phyloP scores from a whole-genome alignment of 768 basidiomycete species.

The Leccinum disarticulatum region DNA sequence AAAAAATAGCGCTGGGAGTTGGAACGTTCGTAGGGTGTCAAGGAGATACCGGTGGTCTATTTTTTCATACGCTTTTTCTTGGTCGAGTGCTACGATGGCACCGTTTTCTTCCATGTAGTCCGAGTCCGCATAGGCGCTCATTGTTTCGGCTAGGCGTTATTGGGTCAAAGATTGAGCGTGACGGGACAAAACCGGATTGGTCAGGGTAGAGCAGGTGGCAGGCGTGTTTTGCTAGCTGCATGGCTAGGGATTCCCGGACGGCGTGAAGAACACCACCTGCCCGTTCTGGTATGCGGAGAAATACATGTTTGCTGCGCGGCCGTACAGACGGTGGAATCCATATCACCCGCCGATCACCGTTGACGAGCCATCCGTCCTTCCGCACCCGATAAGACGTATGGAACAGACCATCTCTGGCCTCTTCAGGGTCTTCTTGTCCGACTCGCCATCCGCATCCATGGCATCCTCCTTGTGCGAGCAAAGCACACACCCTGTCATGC shows the following conservation, averaged over 20 bases:
- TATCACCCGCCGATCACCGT: conserved; percentile 17
- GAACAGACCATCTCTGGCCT: conserved; percentile 5
- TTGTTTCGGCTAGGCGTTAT: too few species aligned
- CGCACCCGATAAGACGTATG: conserved; percentile 15
- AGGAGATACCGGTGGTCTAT: too few species aligned
- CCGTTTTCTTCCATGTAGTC: too few species aligned
- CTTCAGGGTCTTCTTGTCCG: background rate
- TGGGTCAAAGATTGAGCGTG: too few species aligned
- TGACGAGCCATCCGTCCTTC: conserved; percentile 22
- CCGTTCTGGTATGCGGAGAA: conserved; percentile 13
- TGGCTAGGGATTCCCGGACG: background rate
- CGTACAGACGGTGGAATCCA: conserved; percentile 9
- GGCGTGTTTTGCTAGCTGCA: too few species aligned
- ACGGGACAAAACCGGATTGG: too few species aligned
- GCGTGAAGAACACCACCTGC: background rate
- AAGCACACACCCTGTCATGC: background rate
- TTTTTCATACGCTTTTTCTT: too few species aligned
- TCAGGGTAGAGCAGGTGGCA: too few species aligned
- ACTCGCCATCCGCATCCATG: background rate
- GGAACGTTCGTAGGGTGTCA: too few species aligned
- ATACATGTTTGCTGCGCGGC: conserved; percentile 4
- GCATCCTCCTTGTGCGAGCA: background rate
- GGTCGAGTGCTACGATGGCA: too few species aligned
- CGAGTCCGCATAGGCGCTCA: too few species aligned
- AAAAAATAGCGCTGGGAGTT: too few species aligned